Evolutionary conservation across 2,329 filamentous ascomycete species (phyloP).

Genomic region (Cladosporium sp.): DNA sequence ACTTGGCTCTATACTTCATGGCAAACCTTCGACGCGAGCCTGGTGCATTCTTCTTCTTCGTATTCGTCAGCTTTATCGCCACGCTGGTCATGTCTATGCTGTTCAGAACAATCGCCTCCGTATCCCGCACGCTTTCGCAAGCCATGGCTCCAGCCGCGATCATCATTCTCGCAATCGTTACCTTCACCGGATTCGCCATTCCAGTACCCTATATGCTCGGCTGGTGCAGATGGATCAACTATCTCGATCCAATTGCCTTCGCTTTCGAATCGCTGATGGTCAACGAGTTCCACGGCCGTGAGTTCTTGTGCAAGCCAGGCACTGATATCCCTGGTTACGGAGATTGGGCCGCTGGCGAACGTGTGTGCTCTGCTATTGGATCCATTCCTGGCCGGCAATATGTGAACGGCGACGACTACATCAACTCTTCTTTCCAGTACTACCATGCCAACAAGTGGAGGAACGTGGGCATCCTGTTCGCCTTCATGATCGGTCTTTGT

Average conservation of each 20-base stretch:
- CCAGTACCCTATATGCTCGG: slow-evolving; percentile 62
- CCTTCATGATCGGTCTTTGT: slow-evolving; percentile 42
- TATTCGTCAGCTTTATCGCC: slow-evolving; percentile 68
- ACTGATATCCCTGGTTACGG: not conserved
- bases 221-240: slow-evolving; percentile 81
- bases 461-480: slow-evolving; percentile 45
- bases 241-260: slow-evolving; percentile 74
- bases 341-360: slow-evolving; percentile 17
- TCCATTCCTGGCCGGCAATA: slow-evolving; percentile 34
- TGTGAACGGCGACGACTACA: slow-evolving; percentile 38
- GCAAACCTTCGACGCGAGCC: slow-evolving; percentile 71
- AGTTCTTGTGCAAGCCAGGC: slow-evolving; percentile 51
- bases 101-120: slow-evolving; percentile 75
- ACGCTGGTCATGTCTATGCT: slow-evolving; percentile 81
- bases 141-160: slow-evolving; percentile 54
- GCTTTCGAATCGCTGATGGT: slow-evolving; percentile 66
- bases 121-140: slow-evolving; percentile 63
- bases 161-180: slow-evolving; percentile 62
- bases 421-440: slow-evolving; percentile 31
- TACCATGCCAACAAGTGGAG: slow-evolving; percentile 42
- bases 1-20: slow-evolving; percentile 81
- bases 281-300: slow-evolving; percentile 70
- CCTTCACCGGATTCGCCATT: slow-evolving; percentile 62
- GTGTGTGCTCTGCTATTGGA: slow-evolving; percentile 41
- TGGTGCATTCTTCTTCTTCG: slow-evolving; percentile 79